These are phyloP conservation scores for Carex parvula DNA, from an alignment of 176 grass and related monocot genomes.

Conservation along the genomic window DNA sequence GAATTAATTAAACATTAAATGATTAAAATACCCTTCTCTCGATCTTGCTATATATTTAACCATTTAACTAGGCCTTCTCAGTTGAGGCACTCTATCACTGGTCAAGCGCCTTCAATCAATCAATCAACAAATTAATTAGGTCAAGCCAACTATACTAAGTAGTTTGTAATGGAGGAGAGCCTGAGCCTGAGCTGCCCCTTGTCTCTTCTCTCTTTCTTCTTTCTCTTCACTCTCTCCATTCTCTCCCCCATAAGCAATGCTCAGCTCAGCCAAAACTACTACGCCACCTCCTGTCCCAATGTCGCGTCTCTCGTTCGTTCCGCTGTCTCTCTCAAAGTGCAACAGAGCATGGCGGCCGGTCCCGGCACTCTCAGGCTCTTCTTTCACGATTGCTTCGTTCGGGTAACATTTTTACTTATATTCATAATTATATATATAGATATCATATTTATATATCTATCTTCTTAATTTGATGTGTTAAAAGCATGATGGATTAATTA, in stretches of 20 bases:
- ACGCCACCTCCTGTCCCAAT: slow-evolving; percentile 52
- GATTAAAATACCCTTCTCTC: no score
- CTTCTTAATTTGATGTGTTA: background rate
- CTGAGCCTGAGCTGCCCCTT: background rate
- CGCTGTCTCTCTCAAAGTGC: slow-evolving; percentile 51
- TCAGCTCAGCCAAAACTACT: slow-evolving; percentile 65
- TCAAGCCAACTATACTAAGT: no score
- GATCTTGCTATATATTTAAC: no score
- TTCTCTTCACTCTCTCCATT: background rate
- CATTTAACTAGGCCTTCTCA: no score
- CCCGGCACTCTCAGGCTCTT: slow-evolving; percentile 75
- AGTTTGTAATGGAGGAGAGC: background rate
- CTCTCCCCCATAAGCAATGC: slow-evolving; percentile 13
- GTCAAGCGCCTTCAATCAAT: no score
- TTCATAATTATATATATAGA: background rate
- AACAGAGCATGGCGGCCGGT: slow-evolving; percentile 67
- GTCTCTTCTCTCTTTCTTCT: slow-evolving; percentile 5
- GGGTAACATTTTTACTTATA: slow-evolving; percentile 20
- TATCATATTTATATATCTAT: background rate
- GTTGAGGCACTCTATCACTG: no score
- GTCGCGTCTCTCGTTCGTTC: slow-evolving; percentile 54
- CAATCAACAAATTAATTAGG: no score
- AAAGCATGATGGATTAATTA: background rate
- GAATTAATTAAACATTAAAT: no score
- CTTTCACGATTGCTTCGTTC: slow-evolving; percentile 84